A percentile compares a stretch with the other conserved stretches of the same genome.
phyloP scores from a whole-genome alignment of 805 yeast genomes.

The Kuraishia hungarica region DNA sequence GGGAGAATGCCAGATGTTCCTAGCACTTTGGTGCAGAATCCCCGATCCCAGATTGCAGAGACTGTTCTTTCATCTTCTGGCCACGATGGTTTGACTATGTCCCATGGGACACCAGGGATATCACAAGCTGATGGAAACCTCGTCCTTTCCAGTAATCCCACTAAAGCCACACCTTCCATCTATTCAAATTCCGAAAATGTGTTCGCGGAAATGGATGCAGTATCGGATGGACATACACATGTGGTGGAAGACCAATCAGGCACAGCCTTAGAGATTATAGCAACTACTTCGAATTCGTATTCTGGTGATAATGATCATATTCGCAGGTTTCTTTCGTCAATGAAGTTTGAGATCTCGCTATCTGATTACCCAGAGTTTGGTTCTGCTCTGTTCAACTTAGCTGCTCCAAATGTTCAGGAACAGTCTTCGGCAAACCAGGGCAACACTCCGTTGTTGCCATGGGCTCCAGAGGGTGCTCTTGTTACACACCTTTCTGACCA shows the following conservation, averaged over 20 bases:
- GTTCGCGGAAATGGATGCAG: constrained; percentile 32
- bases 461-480: constrained; percentile 38
- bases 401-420: not conserved
- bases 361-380: constrained; percentile 69
- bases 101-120: not conserved
- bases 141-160: not conserved
- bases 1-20: not conserved
- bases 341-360: constrained; percentile 47
- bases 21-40: no score
- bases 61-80: not conserved
- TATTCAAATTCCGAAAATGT: constrained; percentile 30
- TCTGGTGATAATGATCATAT: constrained; percentile 62
- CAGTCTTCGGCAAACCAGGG: not conserved
- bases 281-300: constrained; percentile 42
- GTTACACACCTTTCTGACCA: constrained; percentile 62
- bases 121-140: not conserved
- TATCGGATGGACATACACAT: constrained; percentile 7
- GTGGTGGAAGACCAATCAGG: constrained; percentile 4
- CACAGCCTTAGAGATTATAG: constrained; percentile 15
- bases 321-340: constrained; percentile 40
- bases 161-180: constrained; percentile 29
- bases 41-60: no score
- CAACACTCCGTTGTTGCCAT: not conserved
- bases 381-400: constrained; percentile 11
- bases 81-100: not conserved